Base-by-base conservation (phyloP, 441 rosid genomes). In the Pelargonium citronellum region DNA sequence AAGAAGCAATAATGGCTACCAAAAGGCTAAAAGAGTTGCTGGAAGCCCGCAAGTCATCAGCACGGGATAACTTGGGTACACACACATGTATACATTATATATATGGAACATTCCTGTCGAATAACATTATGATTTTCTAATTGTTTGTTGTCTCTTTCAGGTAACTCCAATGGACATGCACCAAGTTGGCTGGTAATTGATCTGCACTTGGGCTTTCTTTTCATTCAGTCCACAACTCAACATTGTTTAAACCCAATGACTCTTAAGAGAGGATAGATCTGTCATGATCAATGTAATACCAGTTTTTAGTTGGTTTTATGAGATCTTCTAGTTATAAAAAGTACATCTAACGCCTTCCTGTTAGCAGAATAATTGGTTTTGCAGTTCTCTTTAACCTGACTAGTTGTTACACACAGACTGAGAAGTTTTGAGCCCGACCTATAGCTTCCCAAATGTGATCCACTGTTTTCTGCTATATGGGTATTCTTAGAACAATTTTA, bases 1-100 rank as follows among this genome's bases (percentile, higher is more conserved):
- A 85, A 78, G 91, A 85, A 71, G 89, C 91, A 44, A 82, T 89
- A 69, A 74, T 84, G 80, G 91, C 89, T 64, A 85, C 88, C 74
- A 87, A 84, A 80, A 84, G 87, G 83, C 80, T 87, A 51, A 87
- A 85, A 70, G 89, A 87, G 81, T 74, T 87, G 81, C 76, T 87
- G 62, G 91, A 85, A 82, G 80, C 83, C 17, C 89, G 84, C 72
- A 85, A 87, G 71, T 82, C 80, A 49, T 74, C 84, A 43, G 11
- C 76, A 39, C 86, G 81, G 44, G 85, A 80, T 55, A 70, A 72
- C 58, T 74, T 83, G 69, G 87, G 91, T 87, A 74, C 72, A 47
- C 5, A 27, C 60, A 20, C 20, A 16, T 24, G 65, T 61, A 10
- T 12, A 37, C 51, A 2, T 49, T 5, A 39, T 12, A 69, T 19